Evolutionary conservation across 116 monocot species (phyloP).

Genomic region (Posidonia oceanica): DNA sequence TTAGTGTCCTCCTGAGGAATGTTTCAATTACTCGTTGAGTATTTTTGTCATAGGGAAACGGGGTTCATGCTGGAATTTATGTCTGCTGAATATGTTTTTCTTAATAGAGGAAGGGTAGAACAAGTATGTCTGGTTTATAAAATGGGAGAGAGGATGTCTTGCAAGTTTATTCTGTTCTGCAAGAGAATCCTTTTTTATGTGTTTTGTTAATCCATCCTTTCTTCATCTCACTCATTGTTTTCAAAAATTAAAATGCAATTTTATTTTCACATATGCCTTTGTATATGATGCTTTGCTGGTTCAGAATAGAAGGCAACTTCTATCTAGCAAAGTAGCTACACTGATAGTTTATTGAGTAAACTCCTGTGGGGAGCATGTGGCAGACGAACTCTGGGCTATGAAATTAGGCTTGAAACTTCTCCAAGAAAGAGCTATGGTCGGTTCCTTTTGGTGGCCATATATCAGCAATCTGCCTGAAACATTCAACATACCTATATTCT

Average conservation of each 20-base stretch:
- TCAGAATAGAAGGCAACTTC: not conserved
- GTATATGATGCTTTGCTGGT: not conserved
- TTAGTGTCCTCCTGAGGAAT: no score
- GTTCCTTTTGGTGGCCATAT: constrained; percentile 98
- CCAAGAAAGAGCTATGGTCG: constrained; percentile 68
- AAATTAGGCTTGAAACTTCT: constrained; percentile 87
- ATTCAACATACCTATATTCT: constrained; percentile 77
- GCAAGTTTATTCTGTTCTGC: no score
- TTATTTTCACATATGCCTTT: not conserved
- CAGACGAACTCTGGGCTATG: constrained; percentile 99
- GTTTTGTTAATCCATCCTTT: not conserved
- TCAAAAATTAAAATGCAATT: not conserved
- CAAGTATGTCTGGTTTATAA: no score
- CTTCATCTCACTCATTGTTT: not conserved
- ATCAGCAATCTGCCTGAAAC: constrained; percentile 88
- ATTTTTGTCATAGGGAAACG: no score
- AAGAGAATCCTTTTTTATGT: no score
- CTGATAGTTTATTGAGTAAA: constrained; percentile 38
- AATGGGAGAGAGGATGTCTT: no score
- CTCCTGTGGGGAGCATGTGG: constrained; percentile 54
- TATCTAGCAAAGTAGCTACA: not conserved
- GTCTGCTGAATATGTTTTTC: no score
- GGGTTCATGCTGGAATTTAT: no score
- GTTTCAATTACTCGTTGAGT: no score
- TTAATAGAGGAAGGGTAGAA: not conserved